Evolutionary conservation across 495 filamentous ascomycete species (phyloP).

Genomic region (Aspergillus haitiensis): DNA sequence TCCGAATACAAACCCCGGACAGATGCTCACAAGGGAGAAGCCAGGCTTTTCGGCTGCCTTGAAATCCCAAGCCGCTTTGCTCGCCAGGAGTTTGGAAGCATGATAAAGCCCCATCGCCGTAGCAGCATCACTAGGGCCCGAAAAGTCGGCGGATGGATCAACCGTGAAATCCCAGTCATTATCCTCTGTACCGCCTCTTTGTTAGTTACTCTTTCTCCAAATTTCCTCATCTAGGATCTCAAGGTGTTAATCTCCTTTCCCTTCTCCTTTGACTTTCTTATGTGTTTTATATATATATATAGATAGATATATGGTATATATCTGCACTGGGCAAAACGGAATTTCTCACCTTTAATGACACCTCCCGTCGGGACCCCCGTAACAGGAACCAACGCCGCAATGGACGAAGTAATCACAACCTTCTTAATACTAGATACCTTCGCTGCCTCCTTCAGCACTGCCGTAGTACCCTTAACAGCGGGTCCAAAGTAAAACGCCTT

Average conservation of each 20-base stretch:
- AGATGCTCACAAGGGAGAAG: slow-evolving; percentile 31
- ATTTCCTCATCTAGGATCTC: too few relatives aligned
- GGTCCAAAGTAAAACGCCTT: slow-evolving; percentile 34
- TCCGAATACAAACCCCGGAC: slow-evolving; percentile 35
- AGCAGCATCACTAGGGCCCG: slow-evolving; percentile 15
- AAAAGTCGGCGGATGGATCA: slow-evolving; percentile 26
- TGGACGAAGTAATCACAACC: slow-evolving; percentile 39
- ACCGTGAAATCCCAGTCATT: slow-evolving; percentile 34
- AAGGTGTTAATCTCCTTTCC: too few relatives aligned
- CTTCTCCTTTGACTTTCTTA: too few relatives aligned
- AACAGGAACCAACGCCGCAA: slow-evolving; percentile 33
- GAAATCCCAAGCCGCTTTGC: slow-evolving; percentile 33
- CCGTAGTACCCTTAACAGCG: slow-evolving; percentile 34
- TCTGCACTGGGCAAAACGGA: background rate
- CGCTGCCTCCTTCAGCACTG: slow-evolving; percentile 33
- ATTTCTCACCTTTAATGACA: slow-evolving; percentile 28
- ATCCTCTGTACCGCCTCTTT: slow-evolving; percentile 24
- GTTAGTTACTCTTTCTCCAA: background rate
- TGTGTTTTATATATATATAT: too few relatives aligned
- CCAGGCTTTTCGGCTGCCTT: slow-evolving; percentile 25
- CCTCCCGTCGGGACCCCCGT: slow-evolving; percentile 26
- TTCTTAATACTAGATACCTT: slow-evolving; percentile 34
- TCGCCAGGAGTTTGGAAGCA: slow-evolving; percentile 34
- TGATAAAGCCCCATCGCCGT: slow-evolving; percentile 29
- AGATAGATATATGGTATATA: too few relatives aligned